These are phyloP conservation scores for Haematococcus sp. DNA, from an alignment of 139 green algal genomes.

Conservation along the genomic window DNA sequence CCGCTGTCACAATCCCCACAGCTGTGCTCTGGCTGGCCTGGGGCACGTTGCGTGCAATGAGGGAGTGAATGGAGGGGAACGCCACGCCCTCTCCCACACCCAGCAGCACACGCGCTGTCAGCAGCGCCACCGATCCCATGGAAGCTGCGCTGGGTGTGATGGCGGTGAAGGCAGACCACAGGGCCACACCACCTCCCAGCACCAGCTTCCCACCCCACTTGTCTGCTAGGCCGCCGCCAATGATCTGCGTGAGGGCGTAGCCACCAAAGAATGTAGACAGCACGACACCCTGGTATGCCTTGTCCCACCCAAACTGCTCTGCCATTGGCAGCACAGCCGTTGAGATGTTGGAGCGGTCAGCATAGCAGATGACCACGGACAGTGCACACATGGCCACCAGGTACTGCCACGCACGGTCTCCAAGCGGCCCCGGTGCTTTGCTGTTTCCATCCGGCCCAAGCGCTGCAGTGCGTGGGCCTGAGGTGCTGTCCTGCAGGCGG, in stretches of 20 bases:
- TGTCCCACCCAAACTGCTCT: constrained; percentile 64
- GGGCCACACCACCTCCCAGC: constrained; percentile 41
- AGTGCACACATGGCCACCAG: constrained; percentile 58
- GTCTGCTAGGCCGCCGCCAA: constrained; percentile 42
- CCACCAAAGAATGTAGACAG: constrained; percentile 76
- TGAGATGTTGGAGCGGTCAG: constrained; percentile 69
- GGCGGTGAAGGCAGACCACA: constrained; percentile 70
- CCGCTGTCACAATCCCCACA: constrained; percentile 68
- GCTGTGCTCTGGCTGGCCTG: constrained; percentile 52
- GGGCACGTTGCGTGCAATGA: constrained; percentile 47
- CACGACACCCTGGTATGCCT: constrained; percentile 60
- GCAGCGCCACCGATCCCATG: constrained; percentile 42
- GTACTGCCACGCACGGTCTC: constrained; percentile 14
- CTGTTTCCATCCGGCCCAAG: no score
- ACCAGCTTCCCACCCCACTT: constrained; percentile 64
- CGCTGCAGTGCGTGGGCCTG: no score
- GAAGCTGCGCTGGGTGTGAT: constrained; percentile 54
- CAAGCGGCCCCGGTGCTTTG: no score
- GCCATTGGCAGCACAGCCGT: constrained; percentile 76
- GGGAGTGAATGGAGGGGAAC: constrained; percentile 73
- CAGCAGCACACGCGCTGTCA: constrained; percentile 62
- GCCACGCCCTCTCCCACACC: constrained; percentile 77
- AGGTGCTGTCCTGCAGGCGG: no score
- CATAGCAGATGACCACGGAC: constrained; percentile 73
- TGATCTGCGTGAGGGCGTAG: constrained; percentile 62